Evolutionary conservation across 2,329 filamentous ascomycete genomes (phyloP), one percentile per base, ranked within the genome.

Genomic region (Colletotrichum chrysophilum): DNA sequence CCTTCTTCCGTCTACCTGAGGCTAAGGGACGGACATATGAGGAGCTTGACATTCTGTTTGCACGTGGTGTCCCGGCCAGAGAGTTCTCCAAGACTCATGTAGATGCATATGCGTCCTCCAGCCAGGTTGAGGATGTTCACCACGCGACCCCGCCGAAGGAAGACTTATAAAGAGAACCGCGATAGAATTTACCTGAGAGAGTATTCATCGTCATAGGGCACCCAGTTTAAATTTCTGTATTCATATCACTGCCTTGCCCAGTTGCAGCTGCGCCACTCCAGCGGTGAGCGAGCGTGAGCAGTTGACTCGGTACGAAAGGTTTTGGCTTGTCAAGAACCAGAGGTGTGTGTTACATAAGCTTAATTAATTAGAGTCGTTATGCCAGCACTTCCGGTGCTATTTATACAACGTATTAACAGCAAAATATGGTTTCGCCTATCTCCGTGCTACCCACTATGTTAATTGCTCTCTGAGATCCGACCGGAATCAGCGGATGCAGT

Each of bases 41-140:
- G 77, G 89, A 91, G 80, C 83, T 91, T 2, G 89, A 91, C 69
- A 83, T 88, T 13, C 79, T 92, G 56, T 91, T 91, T 79, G 84
- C 86, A 56, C 81, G 81, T n/a, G 80, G 79, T 43, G 80, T 85
- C 5, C 76, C 84, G 4, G 85, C 86, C 4, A 82, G 86, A 8
- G 83, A 86, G 38, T 88, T 87, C 69, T 74, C 82, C 2, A 77
- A 69, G 30, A 83, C 81, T 2, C 80, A 83, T 9, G 84, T 86
- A 3, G 82, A 85, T 30, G 70, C 73, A 7, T 75, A 73, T 24
- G 70, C 62, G 4, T 36, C 67, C 5, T 66, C 72, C 2, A n/a
- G 64, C 18, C 60, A 70, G 14, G 28, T 71, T 3, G 61, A 74
- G 14, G 67, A 66, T 38, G 52, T 66, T 8, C 65, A 38, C 48